These are phyloP conservation scores for Sphaerulina vaccinii DNA, from an alignment of 2,329 filamentous ascomycete species.

Conservation along the genomic window DNA sequence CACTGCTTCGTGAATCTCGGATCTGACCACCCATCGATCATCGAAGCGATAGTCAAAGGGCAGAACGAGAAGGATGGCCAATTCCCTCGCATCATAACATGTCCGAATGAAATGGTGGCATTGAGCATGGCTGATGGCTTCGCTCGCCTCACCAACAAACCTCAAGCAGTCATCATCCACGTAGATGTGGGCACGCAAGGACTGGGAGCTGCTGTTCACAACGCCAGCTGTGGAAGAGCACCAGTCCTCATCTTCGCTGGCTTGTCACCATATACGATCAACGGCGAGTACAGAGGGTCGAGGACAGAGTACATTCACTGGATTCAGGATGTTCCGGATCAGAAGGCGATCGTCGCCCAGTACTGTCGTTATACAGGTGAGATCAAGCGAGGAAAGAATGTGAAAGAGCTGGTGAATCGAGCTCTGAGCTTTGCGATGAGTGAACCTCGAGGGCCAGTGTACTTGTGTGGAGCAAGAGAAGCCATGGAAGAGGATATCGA, in stretches of 20 bases:
- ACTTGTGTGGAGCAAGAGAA: slow-evolving; percentile 74
- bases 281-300: slow-evolving; percentile 74
- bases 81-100: slow-evolving; percentile 74
- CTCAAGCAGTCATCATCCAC: slow-evolving; percentile 76
- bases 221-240: slow-evolving; percentile 70
- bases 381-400: slow-evolving; percentile 78
- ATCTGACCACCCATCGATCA: slow-evolving; percentile 72
- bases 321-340: slow-evolving; percentile 81
- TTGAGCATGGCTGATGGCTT: slow-evolving; percentile 77
- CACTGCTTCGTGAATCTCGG: slow-evolving; percentile 67
- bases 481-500: slow-evolving; percentile 82
- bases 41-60: slow-evolving; percentile 77
- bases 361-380: slow-evolving; percentile 83
- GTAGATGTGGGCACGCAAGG: slow-evolving; percentile 82
- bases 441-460: slow-evolving; percentile 76
- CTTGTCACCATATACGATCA: slow-evolving; percentile 71
- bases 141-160: slow-evolving; percentile 67
- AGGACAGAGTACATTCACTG: slow-evolving; percentile 83
- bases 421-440: slow-evolving; percentile 78
- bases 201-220: slow-evolving; percentile 74
- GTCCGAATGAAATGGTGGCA: slow-evolving; percentile 83
- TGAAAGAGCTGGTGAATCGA: slow-evolving; percentile 86
- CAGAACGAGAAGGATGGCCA: slow-evolving; percentile 63
- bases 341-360: slow-evolving; percentile 75
- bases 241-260: slow-evolving; percentile 78